Base-by-base conservation (phyloP, 2,329 filamentous ascomycete genomes). In the Phialemoniopsis sp. region DNA sequence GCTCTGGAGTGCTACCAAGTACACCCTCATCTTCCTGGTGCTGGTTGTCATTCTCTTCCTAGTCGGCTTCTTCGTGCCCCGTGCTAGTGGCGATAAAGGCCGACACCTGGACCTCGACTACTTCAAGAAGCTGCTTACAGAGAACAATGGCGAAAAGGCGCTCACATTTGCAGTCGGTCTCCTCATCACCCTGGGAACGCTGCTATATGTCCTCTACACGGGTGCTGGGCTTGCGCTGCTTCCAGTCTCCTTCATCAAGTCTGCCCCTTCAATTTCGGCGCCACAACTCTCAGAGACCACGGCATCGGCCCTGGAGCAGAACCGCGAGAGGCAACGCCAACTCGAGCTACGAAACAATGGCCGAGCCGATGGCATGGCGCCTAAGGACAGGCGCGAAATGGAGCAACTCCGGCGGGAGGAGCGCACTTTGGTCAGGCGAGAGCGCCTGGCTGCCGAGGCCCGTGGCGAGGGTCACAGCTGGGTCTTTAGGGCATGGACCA, bases 51-150 rank as follows among this genome's bases (percentile, higher is more conserved):
- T 91, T 34, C 68, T 98, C 13, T 95, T 98, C 70, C 64, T 96
- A 15, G 76, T 97, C 19, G 93, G 93, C 32, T 95, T 97, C 70
- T 96, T 98, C 60, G 82, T 94, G 1, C 93, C 93, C 0, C 81
- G 88, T 5, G 83, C 87, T 5, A 85, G 80, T 44, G 73, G 82
- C 46, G 73, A 74, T 43, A 72, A 72, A 4, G 79, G 81, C 36
- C 75, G 75, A 30, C 80, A 89, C 56, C 74, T 85, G 53, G 88
- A 95, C 52, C 71, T 96, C 41, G 91, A 95, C 63, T 97, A 89
- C 63, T 95, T 95, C 78, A 91, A 87, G 67, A 79, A 80, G 39
- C 70, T 97, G 10, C 68, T 97, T 34, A 72, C 85, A 1, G 85
- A 89, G 58, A 95, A 95, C 58, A 87, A 90, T 60, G 90, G 89